Base-by-base conservation (phyloP, 176 grass and related monocot genomes). In the Tillandsia fasciculata region DNA sequence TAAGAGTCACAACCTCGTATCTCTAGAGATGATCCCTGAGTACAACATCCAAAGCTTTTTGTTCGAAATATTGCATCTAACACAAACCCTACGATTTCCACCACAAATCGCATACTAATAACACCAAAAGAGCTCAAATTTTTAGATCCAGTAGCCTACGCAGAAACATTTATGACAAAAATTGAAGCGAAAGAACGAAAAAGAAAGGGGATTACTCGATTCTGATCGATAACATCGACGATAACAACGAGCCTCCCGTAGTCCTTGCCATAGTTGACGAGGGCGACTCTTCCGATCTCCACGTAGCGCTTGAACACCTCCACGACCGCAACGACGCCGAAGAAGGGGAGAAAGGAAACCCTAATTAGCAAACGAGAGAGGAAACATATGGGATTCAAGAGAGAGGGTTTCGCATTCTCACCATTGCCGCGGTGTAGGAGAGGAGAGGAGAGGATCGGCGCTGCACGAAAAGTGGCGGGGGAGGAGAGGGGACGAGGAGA, bases 301-400 rank as follows among this genome's bases (percentile, higher is more conserved):
- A 95, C 87, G 74, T 88, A 95, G 69, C 91, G 74, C 81, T 95
- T 95, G 87, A 95, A 85, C 67, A 82, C 76, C 89, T 92, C 74
- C 69, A 83, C 9, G 18, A 12, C 24, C 28, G 22, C 50, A 42
- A 8, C 48, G 52, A 15, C 69, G 20, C 10, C 58, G 23, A 64
- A 64, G 9, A 64, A 18, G 9, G 10, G 58, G 23, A 64, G 23
- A 64, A 17, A 64, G 11, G n/a, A 24, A 64, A 24, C n/a, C 23
- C 9, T 64, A 17, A 24, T 64, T 18, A 64, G 58, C 58, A 8
- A 67, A 67, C 24, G 33, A 27, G 33, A 48, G 33, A 67, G 18
- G 12, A 13, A 29, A 27, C 22, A 52, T 2, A 1, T 22, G 23
- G 11, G 50, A 26, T 17, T 3, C 11, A 10, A 67, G 26, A 64